These are phyloP conservation scores for Trichosanthes cucumerina DNA, from an alignment of 306 rosid species.

Conservation along the genomic window DNA sequence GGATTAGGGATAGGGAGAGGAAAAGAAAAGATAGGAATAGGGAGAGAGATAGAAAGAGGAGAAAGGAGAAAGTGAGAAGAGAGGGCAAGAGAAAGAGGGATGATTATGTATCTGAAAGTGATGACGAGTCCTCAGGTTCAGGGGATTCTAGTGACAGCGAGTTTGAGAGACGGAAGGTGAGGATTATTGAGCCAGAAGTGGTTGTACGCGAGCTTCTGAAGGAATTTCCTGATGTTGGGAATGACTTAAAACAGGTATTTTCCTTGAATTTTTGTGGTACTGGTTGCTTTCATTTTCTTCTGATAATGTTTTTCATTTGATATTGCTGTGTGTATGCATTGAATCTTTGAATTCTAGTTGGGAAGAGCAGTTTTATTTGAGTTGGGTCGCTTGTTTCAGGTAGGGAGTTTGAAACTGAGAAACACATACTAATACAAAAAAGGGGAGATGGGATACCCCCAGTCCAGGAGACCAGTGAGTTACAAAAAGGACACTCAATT, in stretches of 20 bases:
- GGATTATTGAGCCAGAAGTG: conserved; percentile 34
- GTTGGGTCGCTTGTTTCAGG: not conserved
- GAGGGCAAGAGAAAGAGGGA: conserved; percentile 23
- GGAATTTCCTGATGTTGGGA: conserved; percentile 59
- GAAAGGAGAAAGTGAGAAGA: conserved; percentile 24
- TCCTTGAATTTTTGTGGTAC: not conserved
- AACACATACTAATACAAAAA: no score
- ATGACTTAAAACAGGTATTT: conserved; percentile 62
- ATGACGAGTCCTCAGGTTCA: conserved; percentile 11
- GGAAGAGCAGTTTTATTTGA: not conserved
- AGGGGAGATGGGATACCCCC: no score
- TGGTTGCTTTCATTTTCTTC: not conserved
- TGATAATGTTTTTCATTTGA: not conserved
- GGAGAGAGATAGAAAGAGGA: conserved; percentile 31
- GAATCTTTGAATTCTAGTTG: not conserved
- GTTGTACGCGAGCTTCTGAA: conserved; percentile 39
- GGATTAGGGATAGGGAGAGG: conserved; percentile 32
- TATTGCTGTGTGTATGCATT: not conserved
- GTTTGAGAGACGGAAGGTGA: conserved; percentile 22
- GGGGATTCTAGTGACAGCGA: conserved; percentile 21
- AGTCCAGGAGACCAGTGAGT: no score
- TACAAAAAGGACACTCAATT: no score
- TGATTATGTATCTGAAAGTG: conserved; percentile 22
- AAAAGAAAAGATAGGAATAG: conserved; percentile 29
- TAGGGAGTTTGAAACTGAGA: not conserved